phyloP scores from a whole-genome alignment of 768 basidiomycete species.

The Cyathus striatus region DNA sequence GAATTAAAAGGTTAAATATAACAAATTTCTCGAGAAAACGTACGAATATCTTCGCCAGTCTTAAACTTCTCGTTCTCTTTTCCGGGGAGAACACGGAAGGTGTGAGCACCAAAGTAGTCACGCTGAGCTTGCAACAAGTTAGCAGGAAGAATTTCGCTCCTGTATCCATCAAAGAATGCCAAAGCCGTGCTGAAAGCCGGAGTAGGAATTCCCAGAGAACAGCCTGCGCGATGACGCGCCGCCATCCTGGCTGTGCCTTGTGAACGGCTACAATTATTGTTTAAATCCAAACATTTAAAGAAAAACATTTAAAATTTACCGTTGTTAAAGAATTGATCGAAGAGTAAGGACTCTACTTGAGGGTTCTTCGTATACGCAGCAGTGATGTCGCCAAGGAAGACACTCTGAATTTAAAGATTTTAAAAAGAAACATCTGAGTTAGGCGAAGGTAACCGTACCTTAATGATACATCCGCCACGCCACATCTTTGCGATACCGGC shows the following conservation, averaged over 20 bases:
- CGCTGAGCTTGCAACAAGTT: constrained; percentile 91
- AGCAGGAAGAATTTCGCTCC: constrained; percentile 91
- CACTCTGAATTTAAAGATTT: constrained; percentile 48
- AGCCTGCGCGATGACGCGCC: constrained; percentile 93
- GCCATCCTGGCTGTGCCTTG: constrained; percentile 96
- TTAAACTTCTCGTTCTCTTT: constrained; percentile 84
- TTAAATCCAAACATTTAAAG: constrained; percentile 1
- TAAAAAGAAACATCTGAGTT: background rate
- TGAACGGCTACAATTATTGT: constrained; percentile 58
- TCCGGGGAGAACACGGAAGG: constrained; percentile 90
- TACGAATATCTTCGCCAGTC: constrained; percentile 83
- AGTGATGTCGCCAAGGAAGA: constrained; percentile 93
- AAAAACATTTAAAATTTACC: constrained; percentile 32
- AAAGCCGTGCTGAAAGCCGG: constrained; percentile 98
- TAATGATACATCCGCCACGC: constrained; percentile 99
- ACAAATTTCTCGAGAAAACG: constrained; percentile 25
- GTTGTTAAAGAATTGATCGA: constrained; percentile 97
- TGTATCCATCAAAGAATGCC: constrained; percentile 98
- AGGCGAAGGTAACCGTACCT: constrained; percentile 45
- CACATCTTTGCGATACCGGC: constrained; percentile 98
- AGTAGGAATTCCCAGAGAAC: constrained; percentile 95
- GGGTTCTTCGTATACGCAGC: constrained; percentile 83
- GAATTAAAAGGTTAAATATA: background rate
- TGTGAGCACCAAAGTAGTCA: constrained; percentile 99
- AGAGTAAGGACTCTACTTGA: constrained; percentile 85